Conservation (phyloP, 345 rosid genomes). For the Lumnitzera racemosa region DNA sequence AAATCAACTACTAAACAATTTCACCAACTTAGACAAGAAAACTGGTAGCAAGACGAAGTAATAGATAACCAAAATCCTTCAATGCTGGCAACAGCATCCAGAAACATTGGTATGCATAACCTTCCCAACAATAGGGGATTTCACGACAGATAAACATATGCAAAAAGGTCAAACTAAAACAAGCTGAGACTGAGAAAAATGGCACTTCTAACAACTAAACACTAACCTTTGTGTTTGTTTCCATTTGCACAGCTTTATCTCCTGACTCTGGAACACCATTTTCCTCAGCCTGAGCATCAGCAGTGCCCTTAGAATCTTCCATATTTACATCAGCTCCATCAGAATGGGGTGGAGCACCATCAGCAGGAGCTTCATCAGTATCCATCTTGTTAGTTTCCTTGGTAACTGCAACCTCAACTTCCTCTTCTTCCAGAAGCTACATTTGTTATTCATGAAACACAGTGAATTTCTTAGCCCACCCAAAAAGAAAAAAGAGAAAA, state of each 20-base stretch:
- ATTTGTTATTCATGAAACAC: background rate
- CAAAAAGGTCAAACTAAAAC: background rate
- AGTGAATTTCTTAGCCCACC: background rate
- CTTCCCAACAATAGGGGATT: too few species aligned
- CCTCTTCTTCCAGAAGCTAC: slow-evolving; percentile 94
- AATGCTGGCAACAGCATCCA: too few species aligned
- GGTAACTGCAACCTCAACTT: slow-evolving; percentile 63
- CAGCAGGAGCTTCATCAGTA: slow-evolving; percentile 49
- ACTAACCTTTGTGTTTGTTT: slow-evolving; percentile 68
- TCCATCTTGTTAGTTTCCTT: slow-evolving; percentile 71
- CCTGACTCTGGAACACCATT: slow-evolving; percentile 71
- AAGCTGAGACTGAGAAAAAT: background rate
- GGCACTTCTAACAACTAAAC: background rate
- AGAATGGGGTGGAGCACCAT: slow-evolving; percentile 30
- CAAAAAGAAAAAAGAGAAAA: too few species aligned
- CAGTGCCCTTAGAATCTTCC: slow-evolving; percentile 60
- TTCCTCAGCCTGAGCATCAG: slow-evolving; percentile 46
- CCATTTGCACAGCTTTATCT: slow-evolving; percentile 76
- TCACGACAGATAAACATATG: background rate
- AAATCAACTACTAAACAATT: too few species aligned
- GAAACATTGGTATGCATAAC: too few species aligned
- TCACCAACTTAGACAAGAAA: too few species aligned
- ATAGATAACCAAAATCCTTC: too few species aligned
- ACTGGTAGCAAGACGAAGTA: too few species aligned
- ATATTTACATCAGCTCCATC: slow-evolving; percentile 57